Conservation (phyloP, 345 rosid species). For the Boechera retrofracta region DNA sequence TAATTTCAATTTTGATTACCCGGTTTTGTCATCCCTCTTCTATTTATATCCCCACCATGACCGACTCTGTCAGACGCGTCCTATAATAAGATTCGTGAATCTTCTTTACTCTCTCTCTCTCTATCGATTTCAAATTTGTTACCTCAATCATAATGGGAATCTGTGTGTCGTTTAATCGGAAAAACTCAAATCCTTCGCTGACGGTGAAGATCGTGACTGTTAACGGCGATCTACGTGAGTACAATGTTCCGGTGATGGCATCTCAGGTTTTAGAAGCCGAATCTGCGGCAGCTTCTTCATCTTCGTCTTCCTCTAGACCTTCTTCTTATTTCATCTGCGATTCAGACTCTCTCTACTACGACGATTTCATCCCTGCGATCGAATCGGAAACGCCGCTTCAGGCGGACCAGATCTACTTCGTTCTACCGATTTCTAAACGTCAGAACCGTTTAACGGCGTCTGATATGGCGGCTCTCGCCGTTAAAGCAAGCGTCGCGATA, state of each 20-base stretch:
- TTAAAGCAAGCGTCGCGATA: conserved; percentile 82
- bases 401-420: conserved; percentile 67
- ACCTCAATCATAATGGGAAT: conserved; percentile 54
- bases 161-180: conserved; percentile 51
- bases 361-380: conserved; percentile 64
- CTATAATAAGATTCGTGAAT: neutral
- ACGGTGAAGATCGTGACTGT: conserved; percentile 70
- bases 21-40: conserved; percentile 30
- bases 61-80: conserved; percentile 36
- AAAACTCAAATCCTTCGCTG: conserved; percentile 27
- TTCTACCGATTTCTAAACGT: conserved; percentile 75
- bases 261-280: conserved; percentile 59
- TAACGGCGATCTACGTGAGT: conserved; percentile 67
- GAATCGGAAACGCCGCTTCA: conserved; percentile 47
- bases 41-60: conserved; percentile 32
- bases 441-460: conserved; percentile 62
- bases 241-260: conserved; percentile 56
- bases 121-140: conserved; percentile 14
- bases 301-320: conserved; percentile 47
- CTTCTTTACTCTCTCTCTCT: neutral
- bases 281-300: conserved; percentile 39
- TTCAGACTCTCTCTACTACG: conserved; percentile 66
- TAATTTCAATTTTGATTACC: neutral
- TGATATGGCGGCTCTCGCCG: conserved; percentile 95
- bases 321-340: conserved; percentile 61